Evolutionary conservation across 768 basidiomycete genomes (phyloP).

Genomic region (Rhodotorula graminis): DNA sequence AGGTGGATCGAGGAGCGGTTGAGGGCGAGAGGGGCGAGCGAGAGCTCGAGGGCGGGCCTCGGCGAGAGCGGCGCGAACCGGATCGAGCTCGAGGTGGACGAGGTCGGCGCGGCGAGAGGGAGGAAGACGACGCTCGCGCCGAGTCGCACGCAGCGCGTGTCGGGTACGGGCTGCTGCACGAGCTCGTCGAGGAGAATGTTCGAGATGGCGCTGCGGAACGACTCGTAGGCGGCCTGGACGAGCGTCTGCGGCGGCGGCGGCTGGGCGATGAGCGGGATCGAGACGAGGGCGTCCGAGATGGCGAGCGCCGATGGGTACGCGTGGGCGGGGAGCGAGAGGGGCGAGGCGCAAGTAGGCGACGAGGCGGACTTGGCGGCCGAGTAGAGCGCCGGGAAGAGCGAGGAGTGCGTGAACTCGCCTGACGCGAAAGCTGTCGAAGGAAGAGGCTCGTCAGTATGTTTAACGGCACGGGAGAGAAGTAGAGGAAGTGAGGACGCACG

Average conservation of each 20-base stretch:
- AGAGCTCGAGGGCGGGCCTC: background rate
- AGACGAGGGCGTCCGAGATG: slow-evolving; percentile 44
- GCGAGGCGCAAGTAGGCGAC: background rate
- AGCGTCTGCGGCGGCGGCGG: background rate
- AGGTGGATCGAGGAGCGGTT: slow-evolving; percentile 13
- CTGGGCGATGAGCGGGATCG: slow-evolving; percentile 9
- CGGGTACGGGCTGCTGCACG: background rate
- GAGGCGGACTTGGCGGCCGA: background rate
- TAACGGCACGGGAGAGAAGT: too few relatives aligned
- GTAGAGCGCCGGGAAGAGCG: slow-evolving; percentile 38
- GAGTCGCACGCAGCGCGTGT: background rate
- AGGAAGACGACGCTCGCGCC: slow-evolving; percentile 3
- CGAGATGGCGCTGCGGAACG: slow-evolving; percentile 13
- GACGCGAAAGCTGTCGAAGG: background rate
- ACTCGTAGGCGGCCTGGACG: slow-evolving; percentile 1
- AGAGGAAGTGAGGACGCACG: background rate
- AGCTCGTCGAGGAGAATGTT: slow-evolving; percentile 9
- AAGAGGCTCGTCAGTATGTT: background rate
- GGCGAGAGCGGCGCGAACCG: background rate
- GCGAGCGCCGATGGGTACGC: slow-evolving; percentile 43
- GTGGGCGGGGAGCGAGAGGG: slow-evolving; percentile 34
- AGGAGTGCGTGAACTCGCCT: slow-evolving; percentile 44
- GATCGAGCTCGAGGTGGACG: background rate
- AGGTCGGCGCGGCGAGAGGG: background rate
- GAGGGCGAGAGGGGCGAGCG: slow-evolving; percentile 5